Evolutionary conservation across 495 filamentous ascomycete species (phyloP), one percentile per base, ranked within the genome.

Genomic region (Platismatia glauca): DNA sequence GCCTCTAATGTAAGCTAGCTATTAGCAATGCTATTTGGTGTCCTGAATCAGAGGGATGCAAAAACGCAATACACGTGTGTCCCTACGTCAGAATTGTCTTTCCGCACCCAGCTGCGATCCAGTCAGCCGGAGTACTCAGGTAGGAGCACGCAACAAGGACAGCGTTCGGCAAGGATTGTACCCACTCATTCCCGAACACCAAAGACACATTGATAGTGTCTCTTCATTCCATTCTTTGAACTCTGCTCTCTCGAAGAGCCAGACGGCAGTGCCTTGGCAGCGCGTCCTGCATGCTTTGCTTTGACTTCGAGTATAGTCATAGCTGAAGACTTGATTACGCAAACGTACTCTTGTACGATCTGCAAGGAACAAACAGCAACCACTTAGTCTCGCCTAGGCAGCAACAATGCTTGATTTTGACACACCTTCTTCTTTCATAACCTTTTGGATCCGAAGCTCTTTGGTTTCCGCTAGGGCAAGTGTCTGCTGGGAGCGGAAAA

Each of bases 11-110:
- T 57, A 57, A 57, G 55, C 55, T 57, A 57, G 55, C 33, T 57
- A 5, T 57, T 57, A 57, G 33, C 4, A 57, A 57, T 4, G 55
- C 55, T 57, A 31, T 57, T 38, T 57, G 55, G 15, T 57, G 38
- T 57, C 15, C 55, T 57, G 33, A 37, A 57, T 8, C 5, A 57
- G 33, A 57, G 55, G 33, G 55, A 57, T 33, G 55, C 33, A 37
- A 57, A 57, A 57, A 57, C 55, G 55, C 55, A 57, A 57, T 57
- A 57, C 18, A 57, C 27, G 55, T 57, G 27, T 57, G 55, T 57
- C 33, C 33, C n/a, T 57, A 57, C 55, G 55, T 57, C 15, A 57
- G 55, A 13, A 57, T 57, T 37, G 33, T 57, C 55, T 57, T 57
- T 38, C 15, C 55, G 27, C 55, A 57, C 15, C 33, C 33, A 37